Percentiles rank a stretch among this genome's conserved stretches.
Conservation (phyloP, 1,284 basidiomycete genomes). For the Ganoderma lucidum region DNA sequence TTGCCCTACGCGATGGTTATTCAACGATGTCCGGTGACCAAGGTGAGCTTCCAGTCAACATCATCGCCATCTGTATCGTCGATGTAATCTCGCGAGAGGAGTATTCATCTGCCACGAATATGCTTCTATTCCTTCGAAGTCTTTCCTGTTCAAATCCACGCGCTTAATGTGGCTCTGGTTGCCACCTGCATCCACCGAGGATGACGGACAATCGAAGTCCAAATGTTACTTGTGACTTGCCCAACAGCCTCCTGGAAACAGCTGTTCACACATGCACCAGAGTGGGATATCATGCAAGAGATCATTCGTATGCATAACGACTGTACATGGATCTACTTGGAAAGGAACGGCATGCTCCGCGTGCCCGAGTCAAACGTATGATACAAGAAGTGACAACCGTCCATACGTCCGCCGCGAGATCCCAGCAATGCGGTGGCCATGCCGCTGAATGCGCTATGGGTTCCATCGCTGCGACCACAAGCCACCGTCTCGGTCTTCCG, state of each 20-base stretch:
- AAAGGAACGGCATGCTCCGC: neutral
- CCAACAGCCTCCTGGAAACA: neutral
- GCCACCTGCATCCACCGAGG: neutral
- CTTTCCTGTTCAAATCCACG: neutral
- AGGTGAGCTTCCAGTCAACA: neutral
- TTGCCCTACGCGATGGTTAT: neutral
- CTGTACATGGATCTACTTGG: neutral
- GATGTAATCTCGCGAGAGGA: neutral
- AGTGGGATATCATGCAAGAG: neutral
- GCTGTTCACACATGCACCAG: neutral
- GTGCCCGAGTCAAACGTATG: neutral
- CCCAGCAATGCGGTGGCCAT: neutral
- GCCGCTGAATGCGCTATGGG: neutral
- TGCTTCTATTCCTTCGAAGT: neutral
- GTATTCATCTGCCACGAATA: neutral
- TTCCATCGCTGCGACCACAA: slow-evolving; percentile 9
- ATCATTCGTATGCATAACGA: neutral
- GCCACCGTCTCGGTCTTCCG: slow-evolving; percentile 6
- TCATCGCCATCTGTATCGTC: neutral
- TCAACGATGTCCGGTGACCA: neutral
- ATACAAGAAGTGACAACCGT: neutral
- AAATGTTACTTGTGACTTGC: neutral
- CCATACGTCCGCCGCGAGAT: neutral
- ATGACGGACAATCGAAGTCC: neutral
- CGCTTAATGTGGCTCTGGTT: too few relatives aligned